phyloP scores from a whole-genome alignment of 2,329 filamentous ascomycete species.

The Phaeoacremonium minimum region DNA sequence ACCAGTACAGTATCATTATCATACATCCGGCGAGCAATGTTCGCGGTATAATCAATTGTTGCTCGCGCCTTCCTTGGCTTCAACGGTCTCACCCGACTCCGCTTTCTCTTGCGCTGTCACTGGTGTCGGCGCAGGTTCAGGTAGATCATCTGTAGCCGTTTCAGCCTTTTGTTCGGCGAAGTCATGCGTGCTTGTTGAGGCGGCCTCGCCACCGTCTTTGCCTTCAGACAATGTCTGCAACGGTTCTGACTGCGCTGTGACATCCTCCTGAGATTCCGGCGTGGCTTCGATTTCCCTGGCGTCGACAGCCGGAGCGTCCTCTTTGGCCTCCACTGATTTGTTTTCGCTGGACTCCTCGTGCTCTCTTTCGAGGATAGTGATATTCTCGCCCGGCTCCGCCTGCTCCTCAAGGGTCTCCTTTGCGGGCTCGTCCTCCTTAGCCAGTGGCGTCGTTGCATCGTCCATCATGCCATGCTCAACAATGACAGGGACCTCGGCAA shows the following conservation, averaged over 20 bases:
- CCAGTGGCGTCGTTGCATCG: slow-evolving; percentile 2
- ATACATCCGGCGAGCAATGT: too few relatives aligned
- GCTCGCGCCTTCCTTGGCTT: too few relatives aligned
- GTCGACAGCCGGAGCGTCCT: neutral
- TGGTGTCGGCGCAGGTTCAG: too few relatives aligned
- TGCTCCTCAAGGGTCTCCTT: slow-evolving; percentile 4
- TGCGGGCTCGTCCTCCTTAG: slow-evolving; percentile 18
- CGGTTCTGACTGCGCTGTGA: too few relatives aligned
- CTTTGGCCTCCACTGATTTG: neutral
- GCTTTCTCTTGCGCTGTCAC: too few relatives aligned
- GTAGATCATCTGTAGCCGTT: slow-evolving; percentile 10
- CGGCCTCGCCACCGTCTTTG: slow-evolving; percentile 10
- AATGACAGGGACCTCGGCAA: slow-evolving; percentile 29
- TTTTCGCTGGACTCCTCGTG: slow-evolving; percentile 1
- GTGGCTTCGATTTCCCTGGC: slow-evolving; percentile 1
- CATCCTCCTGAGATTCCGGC: neutral
- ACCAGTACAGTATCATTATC: too few relatives aligned
- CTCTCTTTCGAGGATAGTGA: slow-evolving; percentile 7
- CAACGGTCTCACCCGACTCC: too few relatives aligned
- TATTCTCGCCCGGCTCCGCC: slow-evolving; percentile 11
- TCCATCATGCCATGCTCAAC: slow-evolving; percentile 26
- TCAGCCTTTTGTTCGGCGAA: slow-evolving; percentile 8
- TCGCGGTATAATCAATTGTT: too few relatives aligned
- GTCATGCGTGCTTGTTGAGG: slow-evolving; percentile 4
- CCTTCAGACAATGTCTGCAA: too few relatives aligned